Evolutionary conservation across 192 early-diverging fungal species (phyloP), one percentile per base, ranked within the genome.

Genomic region (Coemansia sp.): DNA sequence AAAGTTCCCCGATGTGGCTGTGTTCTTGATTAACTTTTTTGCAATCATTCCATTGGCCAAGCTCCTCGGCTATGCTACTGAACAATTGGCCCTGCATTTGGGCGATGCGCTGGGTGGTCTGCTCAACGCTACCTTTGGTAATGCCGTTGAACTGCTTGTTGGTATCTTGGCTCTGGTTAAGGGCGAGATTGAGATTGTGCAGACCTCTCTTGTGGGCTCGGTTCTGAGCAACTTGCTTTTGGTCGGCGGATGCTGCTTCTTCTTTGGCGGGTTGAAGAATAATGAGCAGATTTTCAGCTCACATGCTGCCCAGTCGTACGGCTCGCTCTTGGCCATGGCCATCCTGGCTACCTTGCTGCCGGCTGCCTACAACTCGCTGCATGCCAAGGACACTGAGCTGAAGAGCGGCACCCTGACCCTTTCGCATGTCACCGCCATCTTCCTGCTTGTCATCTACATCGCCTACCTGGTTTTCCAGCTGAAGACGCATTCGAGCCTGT

Each of bases 21-120:
- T 83, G 1, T 98, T 98, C 54, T 44, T 80, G 15, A 73, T 93
- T 35, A 98, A 96, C 80, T 93, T 97, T 37, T 80, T 91, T 20
- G 94, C 90, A 5, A 91, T 96, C 36, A 67, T 98, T 19, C 91
- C 93, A 20, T 69, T 98, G 33, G 94, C 95, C 20, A 93, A 95
- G 55, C 62, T 85, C 40, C 74, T 89, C 5, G 85, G 80, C 39
- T 70, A 84, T 42, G 82, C 85, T 10, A 94, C 91, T 19, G 90
- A 94, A 42, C 84, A 94, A 54, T 42, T 90, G 50, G 77, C 78
- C 0, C 58, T 80, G 64, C 55, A 73, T 23, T 48, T 78, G 28
- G 81, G 83, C 52, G 78, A 81, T 29, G 70, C 83, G 28, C 75
- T 95, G 32, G 95, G 93, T 35, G 92, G 88, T 15, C 78, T 98